A percentile compares a stretch with the other conserved stretches of the same genome.
These are phyloP conservation scores for Papiliotrema laurentii DNA, from an alignment of 1,284 basidiomycete genomes.

Conservation along the genomic window DNA sequence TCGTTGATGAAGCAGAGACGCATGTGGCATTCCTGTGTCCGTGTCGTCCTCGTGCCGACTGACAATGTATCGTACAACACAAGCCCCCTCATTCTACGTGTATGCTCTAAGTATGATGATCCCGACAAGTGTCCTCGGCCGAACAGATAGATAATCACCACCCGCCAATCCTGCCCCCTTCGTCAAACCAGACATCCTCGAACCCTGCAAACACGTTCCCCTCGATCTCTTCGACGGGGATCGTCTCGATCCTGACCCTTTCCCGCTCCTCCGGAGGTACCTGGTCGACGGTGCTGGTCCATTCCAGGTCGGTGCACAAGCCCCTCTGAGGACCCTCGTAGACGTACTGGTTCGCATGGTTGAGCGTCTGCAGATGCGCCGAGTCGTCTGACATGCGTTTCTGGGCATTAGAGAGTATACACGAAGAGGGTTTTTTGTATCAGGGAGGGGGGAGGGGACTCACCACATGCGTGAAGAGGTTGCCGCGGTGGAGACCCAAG, in stretches of 20 bases:
- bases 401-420: conserved; percentile 4
- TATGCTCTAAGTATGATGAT: too few species aligned
- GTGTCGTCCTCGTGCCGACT: too few species aligned
- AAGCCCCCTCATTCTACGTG: too few species aligned
- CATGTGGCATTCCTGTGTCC: too few species aligned
- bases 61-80: too few species aligned
- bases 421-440: background rate
- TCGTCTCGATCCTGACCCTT: conserved; percentile 18
- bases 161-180: conserved; percentile 42
- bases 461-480: conserved; percentile 42
- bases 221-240: conserved; percentile 25
- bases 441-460: conserved; percentile 5
- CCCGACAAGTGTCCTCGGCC: too few species aligned
- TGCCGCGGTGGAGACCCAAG: conserved; percentile 19
- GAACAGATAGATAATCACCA: too few species aligned
- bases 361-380: conserved; percentile 26
- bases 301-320: conserved; percentile 46
- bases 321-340: conserved; percentile 42
- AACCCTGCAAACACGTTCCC: conserved; percentile 38
- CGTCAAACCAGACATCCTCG: conserved; percentile 37
- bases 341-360: conserved; percentile 40
- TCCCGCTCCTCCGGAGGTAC: conserved; percentile 17
- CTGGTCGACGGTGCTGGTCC: conserved; percentile 20
- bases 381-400: conserved; percentile 36
- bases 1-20: too few species aligned